A percentile compares a stretch with the other conserved stretches of the same genome.
Conservation (phyloP, 305 asterid species). For the Solanum hybrid region DNA sequence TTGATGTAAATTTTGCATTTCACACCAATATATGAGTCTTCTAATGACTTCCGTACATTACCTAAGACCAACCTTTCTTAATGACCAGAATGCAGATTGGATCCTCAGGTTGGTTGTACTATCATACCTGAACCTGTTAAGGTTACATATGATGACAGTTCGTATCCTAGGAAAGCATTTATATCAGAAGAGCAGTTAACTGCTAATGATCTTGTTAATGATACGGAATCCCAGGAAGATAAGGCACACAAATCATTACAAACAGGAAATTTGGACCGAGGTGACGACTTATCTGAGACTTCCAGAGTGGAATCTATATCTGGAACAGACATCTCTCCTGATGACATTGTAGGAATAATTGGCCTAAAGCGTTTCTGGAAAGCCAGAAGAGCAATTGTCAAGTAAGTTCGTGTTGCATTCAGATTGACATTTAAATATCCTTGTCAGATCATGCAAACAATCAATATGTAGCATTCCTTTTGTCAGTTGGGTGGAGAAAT, state of each 20-base stretch:
- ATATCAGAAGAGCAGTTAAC: slow-evolving; percentile 23
- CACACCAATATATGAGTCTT: background rate
- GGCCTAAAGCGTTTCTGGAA: slow-evolving; percentile 89
- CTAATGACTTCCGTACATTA: slow-evolving; percentile 3
- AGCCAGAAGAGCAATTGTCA: slow-evolving; percentile 74
- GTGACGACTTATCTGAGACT: slow-evolving; percentile 53
- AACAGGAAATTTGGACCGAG: slow-evolving; percentile 37
- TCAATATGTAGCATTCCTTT: background rate
- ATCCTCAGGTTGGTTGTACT: background rate
- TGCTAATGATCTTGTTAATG: slow-evolving; percentile 21
- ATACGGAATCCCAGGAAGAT: slow-evolving; percentile 34
- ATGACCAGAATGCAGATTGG: slow-evolving; percentile 8
- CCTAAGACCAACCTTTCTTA: slow-evolving; percentile 7
- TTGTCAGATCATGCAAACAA: background rate
- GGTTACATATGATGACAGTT: slow-evolving; percentile 13
- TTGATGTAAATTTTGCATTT: background rate
- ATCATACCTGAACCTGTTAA: slow-evolving; percentile 5
- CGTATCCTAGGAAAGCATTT: slow-evolving; percentile 21
- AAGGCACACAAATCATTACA: slow-evolving; percentile 25
- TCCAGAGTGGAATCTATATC: slow-evolving; percentile 57
- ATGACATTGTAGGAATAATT: slow-evolving; percentile 63
- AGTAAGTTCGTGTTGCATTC: slow-evolving; percentile 41
- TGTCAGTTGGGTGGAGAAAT: background rate
- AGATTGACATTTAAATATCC: background rate
- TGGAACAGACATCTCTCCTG: slow-evolving; percentile 58